Evolutionary conservation across 2,329 filamentous ascomycete species (phyloP).

Genomic region (Phaeoacremonium minimum): DNA sequence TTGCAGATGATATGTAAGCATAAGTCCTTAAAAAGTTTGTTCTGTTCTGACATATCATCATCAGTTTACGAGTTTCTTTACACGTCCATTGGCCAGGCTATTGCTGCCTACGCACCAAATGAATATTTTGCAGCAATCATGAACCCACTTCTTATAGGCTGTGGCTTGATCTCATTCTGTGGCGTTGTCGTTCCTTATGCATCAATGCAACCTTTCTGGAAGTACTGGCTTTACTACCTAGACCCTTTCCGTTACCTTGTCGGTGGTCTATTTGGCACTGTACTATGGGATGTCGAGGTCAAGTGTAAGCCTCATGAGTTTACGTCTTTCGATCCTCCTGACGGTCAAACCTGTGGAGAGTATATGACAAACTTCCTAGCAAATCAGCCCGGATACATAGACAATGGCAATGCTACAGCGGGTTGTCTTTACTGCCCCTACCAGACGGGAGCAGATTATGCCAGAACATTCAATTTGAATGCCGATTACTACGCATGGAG

Average conservation of each 20-base stretch:
- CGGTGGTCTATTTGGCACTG: conserved; percentile 61
- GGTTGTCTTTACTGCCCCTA: conserved; percentile 61
- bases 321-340: conserved; percentile 53
- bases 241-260: conserved; percentile 71
- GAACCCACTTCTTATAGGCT: conserved; percentile 65
- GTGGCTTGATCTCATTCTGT: conserved; percentile 72
- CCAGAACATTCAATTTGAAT: conserved; percentile 52
- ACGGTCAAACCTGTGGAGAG: conserved; percentile 50
- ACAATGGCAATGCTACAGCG: conserved; percentile 36
- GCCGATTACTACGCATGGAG: conserved; percentile 24
- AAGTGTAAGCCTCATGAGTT: conserved; percentile 67
- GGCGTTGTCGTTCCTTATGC: conserved; percentile 68
- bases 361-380: conserved; percentile 49
- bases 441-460: conserved; percentile 55
- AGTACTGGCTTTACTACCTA: conserved; percentile 66
- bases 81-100: conserved; percentile 76
- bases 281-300: conserved; percentile 48
- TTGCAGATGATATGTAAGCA: neutral
- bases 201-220: conserved; percentile 64
- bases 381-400: conserved; percentile 55
- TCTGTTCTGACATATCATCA: conserved; percentile 54
- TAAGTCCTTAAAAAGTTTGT: neutral
- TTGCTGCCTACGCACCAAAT: conserved; percentile 72
- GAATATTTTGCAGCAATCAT: conserved; percentile 73
- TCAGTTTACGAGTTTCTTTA: conserved; percentile 75